phyloP scores from a whole-genome alignment of 2,329 filamentous ascomycete genomes.

The Aspergillus persii region DNA sequence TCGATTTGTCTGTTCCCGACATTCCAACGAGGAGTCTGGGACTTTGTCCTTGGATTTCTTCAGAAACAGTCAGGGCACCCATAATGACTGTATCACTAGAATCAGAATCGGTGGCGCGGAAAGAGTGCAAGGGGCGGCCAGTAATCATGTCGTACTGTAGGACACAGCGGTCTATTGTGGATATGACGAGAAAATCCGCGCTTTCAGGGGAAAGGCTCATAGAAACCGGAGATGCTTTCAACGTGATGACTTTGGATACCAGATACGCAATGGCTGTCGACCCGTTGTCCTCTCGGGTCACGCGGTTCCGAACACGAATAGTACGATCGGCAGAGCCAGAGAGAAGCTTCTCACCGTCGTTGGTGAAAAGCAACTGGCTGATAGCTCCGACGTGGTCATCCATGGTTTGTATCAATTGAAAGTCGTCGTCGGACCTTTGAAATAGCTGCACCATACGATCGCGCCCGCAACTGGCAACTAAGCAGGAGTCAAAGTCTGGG shows the following conservation, averaged over 20 bases:
- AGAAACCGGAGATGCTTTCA: slow-evolving; percentile 84
- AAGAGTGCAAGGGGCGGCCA: slow-evolving; percentile 68
- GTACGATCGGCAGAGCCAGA: slow-evolving; percentile 89
- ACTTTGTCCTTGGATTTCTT: slow-evolving; percentile 55
- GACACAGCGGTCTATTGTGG: slow-evolving; percentile 62
- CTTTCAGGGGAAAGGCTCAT: slow-evolving; percentile 70
- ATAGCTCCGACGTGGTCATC: slow-evolving; percentile 89
- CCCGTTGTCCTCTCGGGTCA: slow-evolving; percentile 60
- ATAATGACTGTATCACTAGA: slow-evolving; percentile 78
- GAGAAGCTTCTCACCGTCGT: slow-evolving; percentile 68
- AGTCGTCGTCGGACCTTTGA: slow-evolving; percentile 54
- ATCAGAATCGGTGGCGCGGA: slow-evolving; percentile 80
- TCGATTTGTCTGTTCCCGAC: slow-evolving; percentile 93
- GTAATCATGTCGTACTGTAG: slow-evolving; percentile 61
- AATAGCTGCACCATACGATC: slow-evolving; percentile 97
- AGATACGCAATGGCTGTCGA: slow-evolving; percentile 69
- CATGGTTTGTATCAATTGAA: slow-evolving; percentile 85
- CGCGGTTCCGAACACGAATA: slow-evolving; percentile 75
- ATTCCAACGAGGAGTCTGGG: slow-evolving; percentile 75
- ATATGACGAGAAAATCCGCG: slow-evolving; percentile 54
- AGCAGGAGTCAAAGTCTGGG: slow-evolving; percentile 58
- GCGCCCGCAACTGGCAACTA: slow-evolving; percentile 79
- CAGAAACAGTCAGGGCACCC: slow-evolving; percentile 66
- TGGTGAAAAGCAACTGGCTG: slow-evolving; percentile 70
- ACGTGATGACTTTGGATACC: slow-evolving; percentile 70